These are phyloP conservation scores for Agrocybe chaxingu DNA, from an alignment of 768 basidiomycete species.

Conservation along the genomic window DNA sequence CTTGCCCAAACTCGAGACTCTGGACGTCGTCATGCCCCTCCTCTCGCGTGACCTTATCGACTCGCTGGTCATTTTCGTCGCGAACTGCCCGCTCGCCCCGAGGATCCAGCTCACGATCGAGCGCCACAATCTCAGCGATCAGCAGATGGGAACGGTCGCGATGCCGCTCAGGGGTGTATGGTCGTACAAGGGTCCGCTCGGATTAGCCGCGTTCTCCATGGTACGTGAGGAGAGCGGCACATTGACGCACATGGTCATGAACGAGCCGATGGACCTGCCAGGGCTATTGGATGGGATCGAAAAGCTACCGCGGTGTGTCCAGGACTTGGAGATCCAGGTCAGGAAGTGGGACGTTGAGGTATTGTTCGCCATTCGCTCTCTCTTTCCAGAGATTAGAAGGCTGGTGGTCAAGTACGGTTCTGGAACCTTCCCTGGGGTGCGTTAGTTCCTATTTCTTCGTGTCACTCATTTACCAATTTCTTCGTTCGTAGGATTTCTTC, in stretches of 20 bases:
- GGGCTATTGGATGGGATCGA: conserved; percentile 18
- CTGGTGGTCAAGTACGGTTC: conserved; percentile 22
- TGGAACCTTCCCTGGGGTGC: conserved; percentile 20
- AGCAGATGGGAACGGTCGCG: conserved; percentile 17
- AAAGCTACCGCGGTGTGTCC: conserved; percentile 16
- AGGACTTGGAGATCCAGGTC: conserved; percentile 21
- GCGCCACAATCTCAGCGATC: conserved; percentile 24
- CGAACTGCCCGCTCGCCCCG: conserved; percentile 15
- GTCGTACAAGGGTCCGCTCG: conserved; percentile 25
- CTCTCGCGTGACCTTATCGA: conserved; percentile 26
- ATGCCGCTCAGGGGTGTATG: conserved; percentile 21
- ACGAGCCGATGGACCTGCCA: conserved; percentile 16
- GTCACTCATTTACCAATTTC: neutral
- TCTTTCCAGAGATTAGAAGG: conserved; percentile 17
- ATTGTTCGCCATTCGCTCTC: conserved; percentile 23
- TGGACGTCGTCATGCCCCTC: conserved; percentile 20
- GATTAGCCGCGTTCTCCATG: conserved; percentile 15
- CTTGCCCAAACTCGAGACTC: conserved; percentile 12
- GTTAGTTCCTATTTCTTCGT: conserved; percentile 3
- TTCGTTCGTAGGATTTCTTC: conserved; percentile 21
- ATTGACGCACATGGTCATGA: conserved; percentile 19
- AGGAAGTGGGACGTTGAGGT: conserved; percentile 28
- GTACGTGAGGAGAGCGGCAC: neutral
- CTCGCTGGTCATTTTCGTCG: conserved; percentile 20
- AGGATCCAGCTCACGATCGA: conserved; percentile 18